phyloP scores from a whole-genome alignment of 2,329 filamentous ascomycete genomes.

The Fusarium nodosum region DNA sequence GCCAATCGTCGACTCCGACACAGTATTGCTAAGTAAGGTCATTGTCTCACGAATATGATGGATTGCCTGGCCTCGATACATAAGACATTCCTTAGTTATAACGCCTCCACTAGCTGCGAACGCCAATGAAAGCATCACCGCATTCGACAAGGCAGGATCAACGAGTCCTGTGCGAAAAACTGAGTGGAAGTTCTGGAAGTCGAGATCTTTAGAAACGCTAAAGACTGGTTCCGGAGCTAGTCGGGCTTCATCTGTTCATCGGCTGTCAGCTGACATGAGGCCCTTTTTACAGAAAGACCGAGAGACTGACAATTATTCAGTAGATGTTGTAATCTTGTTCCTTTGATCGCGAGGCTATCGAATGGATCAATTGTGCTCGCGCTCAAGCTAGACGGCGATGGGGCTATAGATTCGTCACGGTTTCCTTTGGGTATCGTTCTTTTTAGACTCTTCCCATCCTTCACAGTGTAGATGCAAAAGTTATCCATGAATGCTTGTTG shows the following conservation, averaged over 20 bases:
- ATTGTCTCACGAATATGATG: slow-evolving; percentile 54
- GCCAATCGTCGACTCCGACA: slow-evolving; percentile 56
- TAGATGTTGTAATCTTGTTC: slow-evolving; percentile 18
- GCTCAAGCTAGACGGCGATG: neutral
- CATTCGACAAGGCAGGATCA: slow-evolving; percentile 57
- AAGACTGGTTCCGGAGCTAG: slow-evolving; percentile 55
- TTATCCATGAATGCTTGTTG: slow-evolving; percentile 24
- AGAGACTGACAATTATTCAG: slow-evolving; percentile 26
- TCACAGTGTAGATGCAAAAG: slow-evolving; percentile 5
- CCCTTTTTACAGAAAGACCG: accelerated
- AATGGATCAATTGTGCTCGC: slow-evolving; percentile 25
- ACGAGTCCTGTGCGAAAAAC: slow-evolving; percentile 53
- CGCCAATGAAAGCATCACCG: slow-evolving; percentile 57
- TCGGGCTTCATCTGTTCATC: slow-evolving; percentile 40
- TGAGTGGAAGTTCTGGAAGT: slow-evolving; percentile 55
- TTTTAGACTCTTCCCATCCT: neutral
- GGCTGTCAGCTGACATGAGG: accelerated
- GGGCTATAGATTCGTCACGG: accelerated
- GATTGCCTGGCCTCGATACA: slow-evolving; percentile 54
- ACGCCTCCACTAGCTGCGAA: slow-evolving; percentile 49
- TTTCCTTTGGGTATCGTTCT: accelerated
- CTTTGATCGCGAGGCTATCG: slow-evolving; percentile 27
- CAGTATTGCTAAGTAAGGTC: slow-evolving; percentile 43
- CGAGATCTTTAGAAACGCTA: slow-evolving; percentile 54
- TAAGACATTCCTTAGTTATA: slow-evolving; percentile 53